These are phyloP conservation scores for Lachancea mirantina DNA, from an alignment of 805 yeast genomes.

Conservation along the genomic window DNA sequence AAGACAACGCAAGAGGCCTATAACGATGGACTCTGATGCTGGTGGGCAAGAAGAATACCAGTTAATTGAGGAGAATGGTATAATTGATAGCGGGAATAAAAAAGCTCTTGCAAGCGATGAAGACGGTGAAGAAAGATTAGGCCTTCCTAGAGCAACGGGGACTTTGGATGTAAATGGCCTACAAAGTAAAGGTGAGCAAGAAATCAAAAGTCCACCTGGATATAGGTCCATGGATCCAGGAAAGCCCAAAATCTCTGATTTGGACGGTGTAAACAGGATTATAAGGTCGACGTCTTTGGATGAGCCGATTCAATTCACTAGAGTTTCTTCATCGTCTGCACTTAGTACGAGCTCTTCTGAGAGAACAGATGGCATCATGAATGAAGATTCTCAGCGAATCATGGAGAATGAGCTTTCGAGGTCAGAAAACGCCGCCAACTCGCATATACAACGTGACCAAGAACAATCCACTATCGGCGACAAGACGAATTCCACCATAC, in stretches of 20 bases:
- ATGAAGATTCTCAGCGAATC: neutral
- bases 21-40: too few species aligned
- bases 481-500: slow-evolving; percentile 22
- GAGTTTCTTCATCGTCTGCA: slow-evolving; percentile 35
- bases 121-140: slow-evolving; percentile 7
- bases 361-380: slow-evolving; percentile 3
- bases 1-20: too few species aligned
- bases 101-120: too few species aligned
- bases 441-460: slow-evolving; percentile 1
- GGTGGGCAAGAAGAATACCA: too few species aligned
- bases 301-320: slow-evolving; percentile 36
- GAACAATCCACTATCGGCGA: slow-evolving; percentile 18
- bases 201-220: slow-evolving; percentile 5
- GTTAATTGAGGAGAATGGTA: too few species aligned
- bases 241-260: slow-evolving; percentile 19
- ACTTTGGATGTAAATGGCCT: slow-evolving; percentile 42
- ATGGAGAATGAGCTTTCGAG: neutral
- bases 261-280: slow-evolving; percentile 5
- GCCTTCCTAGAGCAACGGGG: slow-evolving; percentile 40
- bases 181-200: slow-evolving; percentile 12
- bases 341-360: slow-evolving; percentile 19
- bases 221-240: slow-evolving; percentile 44
- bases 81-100: too few species aligned
- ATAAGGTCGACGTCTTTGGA: slow-evolving; percentile 26
- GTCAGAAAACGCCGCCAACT: neutral